Conservation (phyloP, 1,284 basidiomycete genomes). For the Puccinia hordei region DNA sequence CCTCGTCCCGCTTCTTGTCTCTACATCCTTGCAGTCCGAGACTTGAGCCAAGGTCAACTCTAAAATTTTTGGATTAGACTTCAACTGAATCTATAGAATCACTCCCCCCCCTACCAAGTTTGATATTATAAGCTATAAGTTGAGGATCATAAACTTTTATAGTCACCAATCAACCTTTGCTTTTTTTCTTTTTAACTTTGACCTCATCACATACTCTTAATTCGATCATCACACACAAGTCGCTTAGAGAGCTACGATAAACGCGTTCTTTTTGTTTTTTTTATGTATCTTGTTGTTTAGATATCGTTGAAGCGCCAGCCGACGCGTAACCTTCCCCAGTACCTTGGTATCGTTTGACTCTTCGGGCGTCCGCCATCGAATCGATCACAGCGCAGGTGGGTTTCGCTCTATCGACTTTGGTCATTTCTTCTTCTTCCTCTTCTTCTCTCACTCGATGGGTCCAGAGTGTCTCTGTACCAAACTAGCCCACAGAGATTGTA, state of each 20-base stretch:
- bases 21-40: no score
- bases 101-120: no score
- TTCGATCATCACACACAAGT: background rate
- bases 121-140: background rate
- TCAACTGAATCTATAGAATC: background rate
- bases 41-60: no score
- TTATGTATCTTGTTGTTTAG: no score
- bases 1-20: no score
- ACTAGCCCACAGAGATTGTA: no score
- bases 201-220: conserved; percentile 2
- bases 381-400: background rate
- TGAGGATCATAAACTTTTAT: background rate
- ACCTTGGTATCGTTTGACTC: background rate
- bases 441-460: no score
- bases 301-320: background rate
- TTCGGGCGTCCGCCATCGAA: background rate
- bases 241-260: background rate
- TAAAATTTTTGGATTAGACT: background rate
- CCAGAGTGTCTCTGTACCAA: no score
- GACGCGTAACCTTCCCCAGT: background rate
- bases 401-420: background rate
- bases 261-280: background rate
- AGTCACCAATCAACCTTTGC: background rate
- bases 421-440: background rate
- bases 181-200: no score